Base-by-base conservation (phyloP, 2,329 filamentous ascomycete species). In the Davidsoniella eucalypti region DNA sequence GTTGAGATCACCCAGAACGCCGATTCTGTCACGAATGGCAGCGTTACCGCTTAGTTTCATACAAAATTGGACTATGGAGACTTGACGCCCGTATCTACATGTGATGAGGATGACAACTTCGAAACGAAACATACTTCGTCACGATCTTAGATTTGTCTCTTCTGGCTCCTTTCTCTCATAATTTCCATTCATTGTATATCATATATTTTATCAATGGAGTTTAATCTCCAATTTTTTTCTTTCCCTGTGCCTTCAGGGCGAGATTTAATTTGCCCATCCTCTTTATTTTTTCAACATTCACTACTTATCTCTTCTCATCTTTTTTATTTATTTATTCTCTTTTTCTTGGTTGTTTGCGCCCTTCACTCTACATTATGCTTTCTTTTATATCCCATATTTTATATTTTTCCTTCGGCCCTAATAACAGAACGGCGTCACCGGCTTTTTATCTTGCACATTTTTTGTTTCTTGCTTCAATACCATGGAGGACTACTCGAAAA, bases 1-100 rank as follows among this genome's bases (percentile, higher is more conserved):
- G 70, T 68, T 58, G 74, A 77, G 56, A 66, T 73, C 50, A 62
- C 60, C 52, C 56, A 59, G 46, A 68, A 72, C 54, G 66, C 69
- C 47, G 68, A 71, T 50, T 55, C 29, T 12, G 29, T 12, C 2
- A 12, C 29, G 29, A 33, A 33, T 4, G 29, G 8, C 29, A 9
- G 8, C 29, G 8, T 12, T 33, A 12, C 12, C 8, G 29, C 29
- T 10, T 33, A 33, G 12, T 33, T 33, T 9, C 29, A 12, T 33
- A 33, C 29, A 33, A 10, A 38, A 18, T 14, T 47, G 16, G 44
- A 47, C 12, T 29, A 38, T 12, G 17, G 29, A 38, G 44, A 37
- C 3, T 23, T 37, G 25, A 9, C 16, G 6, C 40, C 8, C 29
- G 8, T 33, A 33, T 33, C 8, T 1, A 8, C 10, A 9, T 10